Conservation (phyloP, 257 asterid genomes). For the Gentiana dahurica region DNA sequence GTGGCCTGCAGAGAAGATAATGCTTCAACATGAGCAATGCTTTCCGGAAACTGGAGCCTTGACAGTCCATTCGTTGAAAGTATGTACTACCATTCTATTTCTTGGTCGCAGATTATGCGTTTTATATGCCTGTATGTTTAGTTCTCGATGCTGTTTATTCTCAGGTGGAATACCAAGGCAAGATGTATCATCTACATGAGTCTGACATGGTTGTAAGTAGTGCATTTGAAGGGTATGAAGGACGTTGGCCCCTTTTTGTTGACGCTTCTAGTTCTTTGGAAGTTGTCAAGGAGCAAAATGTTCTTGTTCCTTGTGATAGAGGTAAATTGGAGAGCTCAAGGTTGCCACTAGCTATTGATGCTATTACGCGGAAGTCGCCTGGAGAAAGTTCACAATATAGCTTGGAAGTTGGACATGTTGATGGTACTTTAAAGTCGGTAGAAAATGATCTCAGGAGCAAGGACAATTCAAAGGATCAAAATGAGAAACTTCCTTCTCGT, state of each 20-base stretch:
- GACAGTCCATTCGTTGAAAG: slow-evolving; percentile 45
- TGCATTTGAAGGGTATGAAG: slow-evolving; percentile 30
- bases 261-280: slow-evolving; percentile 23
- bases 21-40: slow-evolving; percentile 32
- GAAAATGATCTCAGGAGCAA: slow-evolving; percentile 13
- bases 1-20: slow-evolving; percentile 40
- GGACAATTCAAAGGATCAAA: slow-evolving; percentile 14
- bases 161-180: slow-evolving; percentile 41
- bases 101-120: neutral
- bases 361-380: slow-evolving; percentile 1
- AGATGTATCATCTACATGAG: slow-evolving; percentile 52
- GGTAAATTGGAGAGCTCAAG: slow-evolving; percentile 8
- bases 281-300: slow-evolving; percentile 2
- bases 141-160: slow-evolving; percentile 8
- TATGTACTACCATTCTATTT: slow-evolving; percentile 7
- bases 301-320: slow-evolving; percentile 7
- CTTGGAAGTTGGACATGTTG: slow-evolving; percentile 9
- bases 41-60: slow-evolving; percentile 46
- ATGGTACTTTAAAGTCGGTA: slow-evolving; percentile 12
- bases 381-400: slow-evolving; percentile 10
- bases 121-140: slow-evolving; percentile 3
- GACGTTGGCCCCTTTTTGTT: slow-evolving; percentile 36
- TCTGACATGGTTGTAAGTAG: slow-evolving; percentile 33
- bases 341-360: slow-evolving; percentile 3
- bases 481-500: neutral